Conservation (phyloP, 1,284 basidiomycete species). For the Leccinum subrobustum region DNA sequence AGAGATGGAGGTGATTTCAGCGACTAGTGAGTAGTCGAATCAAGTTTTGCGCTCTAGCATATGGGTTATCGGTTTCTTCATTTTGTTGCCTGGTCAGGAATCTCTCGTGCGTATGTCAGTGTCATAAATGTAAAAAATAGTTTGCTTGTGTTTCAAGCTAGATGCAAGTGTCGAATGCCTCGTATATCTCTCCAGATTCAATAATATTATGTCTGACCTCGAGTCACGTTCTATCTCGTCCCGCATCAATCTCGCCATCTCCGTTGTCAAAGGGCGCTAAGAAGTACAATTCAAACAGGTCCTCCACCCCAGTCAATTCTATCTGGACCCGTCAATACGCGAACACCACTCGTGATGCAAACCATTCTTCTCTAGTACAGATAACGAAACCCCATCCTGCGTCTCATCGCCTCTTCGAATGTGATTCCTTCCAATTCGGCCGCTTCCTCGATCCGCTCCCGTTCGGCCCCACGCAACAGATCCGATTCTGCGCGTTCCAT, state of each 20-base stretch:
- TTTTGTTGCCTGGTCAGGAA: neutral
- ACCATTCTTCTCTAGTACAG: slow-evolving; percentile 12
- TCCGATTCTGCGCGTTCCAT: slow-evolving; percentile 46
- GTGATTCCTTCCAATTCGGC: slow-evolving; percentile 50
- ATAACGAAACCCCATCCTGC: slow-evolving; percentile 37
- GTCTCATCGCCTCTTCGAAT: slow-evolving; percentile 51
- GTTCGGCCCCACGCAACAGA: slow-evolving; percentile 42
- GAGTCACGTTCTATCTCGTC: neutral
- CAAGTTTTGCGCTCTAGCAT: neutral
- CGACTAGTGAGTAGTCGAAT: slow-evolving; percentile 27
- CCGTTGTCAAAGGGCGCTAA: neutral
- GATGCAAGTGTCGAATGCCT: neutral
- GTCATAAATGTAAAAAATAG: neutral
- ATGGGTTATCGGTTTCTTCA: neutral
- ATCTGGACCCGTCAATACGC: neutral
- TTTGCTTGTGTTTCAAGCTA: neutral
- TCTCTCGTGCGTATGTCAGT: neutral
- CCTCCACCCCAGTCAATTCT: neutral
- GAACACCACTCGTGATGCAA: neutral
- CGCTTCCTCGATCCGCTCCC: slow-evolving; percentile 46
- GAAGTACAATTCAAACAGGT: neutral
- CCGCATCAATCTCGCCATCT: slow-evolving; percentile 13
- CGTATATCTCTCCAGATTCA: neutral
- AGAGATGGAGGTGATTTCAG: slow-evolving; percentile 39
- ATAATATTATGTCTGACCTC: neutral